Evolutionary conservation across 768 basidiomycete species (phyloP), one percentile per base, ranked within the genome.

Genomic region (Leccinum sublutescens): DNA sequence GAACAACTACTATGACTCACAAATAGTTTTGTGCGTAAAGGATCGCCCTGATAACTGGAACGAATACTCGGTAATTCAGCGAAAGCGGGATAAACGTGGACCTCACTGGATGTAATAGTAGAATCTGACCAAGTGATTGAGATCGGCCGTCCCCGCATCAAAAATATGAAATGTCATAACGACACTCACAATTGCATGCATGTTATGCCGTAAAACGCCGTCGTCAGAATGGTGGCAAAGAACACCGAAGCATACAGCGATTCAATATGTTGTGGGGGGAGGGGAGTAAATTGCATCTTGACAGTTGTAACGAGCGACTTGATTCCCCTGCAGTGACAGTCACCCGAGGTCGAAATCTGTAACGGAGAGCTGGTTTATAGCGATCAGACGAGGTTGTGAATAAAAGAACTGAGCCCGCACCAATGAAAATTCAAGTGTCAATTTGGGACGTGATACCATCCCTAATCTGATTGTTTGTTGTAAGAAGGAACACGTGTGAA

Each of bases 41-140:
- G 45, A 47, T 67, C 65, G 0, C 14, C 40, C 10, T 1, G 54
- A 8, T 61, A 66, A 12, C 65, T 66, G 17, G 19, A 23, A 23
- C 17, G 1, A 23, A n/a, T 7, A 12, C 0, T 2, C 5, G 2
- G 5, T 38, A 17, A n/a, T 8, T 8, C 7, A 8, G 51, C 10
- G 25, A 36, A 45, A 7, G 14, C 5, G 2, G 2, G 6, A 11
- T 7, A 31, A 19, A 21, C 50, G 1, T 36, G 12, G 11, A 2
- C 1, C 61, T 6, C 25, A 66, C 64, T 56, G 55, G 4, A 54
- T n/a, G 27, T 27, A 36, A 52, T 52, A 52, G 33, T 33, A 52
- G 21, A 34, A 52, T 36, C 51, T 52, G 31, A 21, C 31, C 31
- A 19, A n/a, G 15, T 12, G 21, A 36, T 15, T 19, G 11, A 45